phyloP scores from a whole-genome alignment of 2,329 filamentous ascomycete species.

The Clathrospora elynae region DNA sequence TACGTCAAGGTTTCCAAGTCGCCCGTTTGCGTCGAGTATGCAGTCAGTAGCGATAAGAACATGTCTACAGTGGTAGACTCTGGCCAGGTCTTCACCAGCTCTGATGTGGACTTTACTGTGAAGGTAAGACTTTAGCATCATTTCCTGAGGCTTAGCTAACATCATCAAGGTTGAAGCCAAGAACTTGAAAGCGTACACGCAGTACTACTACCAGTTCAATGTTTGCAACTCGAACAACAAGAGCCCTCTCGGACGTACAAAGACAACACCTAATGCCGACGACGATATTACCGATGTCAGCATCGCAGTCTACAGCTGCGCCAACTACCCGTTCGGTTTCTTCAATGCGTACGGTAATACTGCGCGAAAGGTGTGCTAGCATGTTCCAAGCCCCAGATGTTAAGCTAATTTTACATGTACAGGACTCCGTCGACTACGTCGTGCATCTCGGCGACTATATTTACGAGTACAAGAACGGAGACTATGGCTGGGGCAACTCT shows the following conservation, averaged over 20 bases:
- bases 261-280: slow-evolving; percentile 66
- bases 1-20: slow-evolving; percentile 60
- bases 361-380: slow-evolving; percentile 39
- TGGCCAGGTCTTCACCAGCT: slow-evolving; percentile 70
- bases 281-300: slow-evolving; percentile 63
- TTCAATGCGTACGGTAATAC: slow-evolving; percentile 56
- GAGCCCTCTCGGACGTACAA: slow-evolving; percentile 69
- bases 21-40: slow-evolving; percentile 71
- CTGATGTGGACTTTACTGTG: slow-evolving; percentile 75
- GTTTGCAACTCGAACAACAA: slow-evolving; percentile 67
- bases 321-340: slow-evolving; percentile 57
- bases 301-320: slow-evolving; percentile 73
- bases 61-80: slow-evolving; percentile 56
- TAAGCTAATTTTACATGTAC: slow-evolving; percentile 14
- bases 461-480: slow-evolving; percentile 49
- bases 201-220: slow-evolving; percentile 73
- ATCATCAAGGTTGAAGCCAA: slow-evolving; percentile 64
- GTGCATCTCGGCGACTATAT: slow-evolving; percentile 53
- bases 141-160: slow-evolving; percentile 15
- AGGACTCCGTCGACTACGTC: slow-evolving; percentile 52
- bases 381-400: too few relatives aligned
- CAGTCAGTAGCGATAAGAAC: slow-evolving; percentile 58
- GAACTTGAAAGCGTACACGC: slow-evolving; percentile 65
- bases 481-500: slow-evolving; percentile 44
- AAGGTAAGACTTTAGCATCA: slow-evolving; percentile 56